Conservation (phyloP, 495 filamentous ascomycete species). For the Achaetomiella virescens region DNA sequence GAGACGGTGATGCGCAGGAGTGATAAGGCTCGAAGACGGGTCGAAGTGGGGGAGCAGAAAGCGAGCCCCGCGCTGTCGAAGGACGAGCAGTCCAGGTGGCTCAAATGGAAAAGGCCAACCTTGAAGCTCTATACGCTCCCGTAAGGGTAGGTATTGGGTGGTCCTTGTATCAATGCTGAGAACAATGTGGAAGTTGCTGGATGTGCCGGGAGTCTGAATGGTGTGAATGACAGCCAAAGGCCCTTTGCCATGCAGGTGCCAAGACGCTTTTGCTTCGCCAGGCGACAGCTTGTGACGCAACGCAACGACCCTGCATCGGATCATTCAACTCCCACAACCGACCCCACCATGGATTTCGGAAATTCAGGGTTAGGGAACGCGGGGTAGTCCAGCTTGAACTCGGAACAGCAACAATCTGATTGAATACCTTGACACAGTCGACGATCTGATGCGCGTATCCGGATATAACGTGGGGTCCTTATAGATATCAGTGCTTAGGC, state of each 20-base stretch:
- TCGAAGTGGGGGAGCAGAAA: not conserved
- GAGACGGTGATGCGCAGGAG: not conserved
- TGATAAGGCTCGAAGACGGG: not conserved
- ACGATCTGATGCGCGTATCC: too few relatives aligned
- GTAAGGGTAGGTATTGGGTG: not conserved
- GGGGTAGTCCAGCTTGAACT: too few relatives aligned
- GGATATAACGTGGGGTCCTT: too few relatives aligned
- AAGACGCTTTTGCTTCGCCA: too few relatives aligned
- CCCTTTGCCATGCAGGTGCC: too few relatives aligned
- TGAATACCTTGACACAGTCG: not conserved
- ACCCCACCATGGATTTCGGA: too few relatives aligned
- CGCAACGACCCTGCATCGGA: slow-evolving; percentile 1
- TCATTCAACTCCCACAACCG: slow-evolving; percentile 2
- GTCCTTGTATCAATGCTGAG: not conserved
- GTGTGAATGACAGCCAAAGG: not conserved
- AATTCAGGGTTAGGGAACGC: slow-evolving; percentile 3
- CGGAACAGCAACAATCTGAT: not conserved
- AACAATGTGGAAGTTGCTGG: not conserved
- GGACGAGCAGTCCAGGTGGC: not conserved
- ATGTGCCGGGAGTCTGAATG: not conserved
- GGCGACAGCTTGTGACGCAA: slow-evolving; percentile 9
- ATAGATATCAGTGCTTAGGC: too few relatives aligned
- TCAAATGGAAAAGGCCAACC: not conserved
- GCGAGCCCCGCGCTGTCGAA: not conserved
- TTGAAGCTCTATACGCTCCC: too few relatives aligned